Conservation (phyloP, 768 basidiomycete genomes). For the Mycena capillaripes region DNA sequence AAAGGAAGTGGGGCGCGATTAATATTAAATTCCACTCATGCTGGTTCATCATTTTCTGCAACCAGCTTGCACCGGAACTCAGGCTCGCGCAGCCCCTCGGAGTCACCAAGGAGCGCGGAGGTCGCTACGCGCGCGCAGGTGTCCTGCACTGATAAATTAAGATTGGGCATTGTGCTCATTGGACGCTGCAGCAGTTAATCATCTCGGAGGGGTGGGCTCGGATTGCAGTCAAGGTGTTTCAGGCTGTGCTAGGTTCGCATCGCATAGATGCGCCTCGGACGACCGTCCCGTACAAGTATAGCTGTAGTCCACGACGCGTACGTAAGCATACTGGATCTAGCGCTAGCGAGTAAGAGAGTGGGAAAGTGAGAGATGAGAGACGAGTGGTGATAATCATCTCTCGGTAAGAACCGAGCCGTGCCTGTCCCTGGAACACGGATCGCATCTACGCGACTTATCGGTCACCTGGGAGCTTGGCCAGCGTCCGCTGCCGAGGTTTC, state of each 20-base stretch:
- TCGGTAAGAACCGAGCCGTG: neutral
- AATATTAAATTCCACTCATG: no score
- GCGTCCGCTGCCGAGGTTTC: no score
- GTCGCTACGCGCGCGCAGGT: slow-evolving; percentile 20
- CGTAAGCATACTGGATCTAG: neutral
- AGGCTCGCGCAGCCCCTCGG: neutral
- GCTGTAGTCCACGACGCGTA: neutral
- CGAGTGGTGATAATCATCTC: slow-evolving; percentile 33
- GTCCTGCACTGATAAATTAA: slow-evolving; percentile 13
- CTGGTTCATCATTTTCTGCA: slow-evolving; percentile 10
- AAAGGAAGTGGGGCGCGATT: no score
- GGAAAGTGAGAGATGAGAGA: no score
- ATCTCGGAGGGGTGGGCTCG: neutral
- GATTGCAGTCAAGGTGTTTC: slow-evolving; percentile 1
- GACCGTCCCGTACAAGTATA: neutral
- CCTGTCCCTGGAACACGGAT: slow-evolving; percentile 8
- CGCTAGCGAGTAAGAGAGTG: neutral
- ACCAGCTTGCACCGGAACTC: neutral
- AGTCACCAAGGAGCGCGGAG: slow-evolving; percentile 9
- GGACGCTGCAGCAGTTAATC: neutral
- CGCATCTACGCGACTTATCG: slow-evolving; percentile 16
- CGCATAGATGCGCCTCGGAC: neutral
- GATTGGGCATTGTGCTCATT: neutral
- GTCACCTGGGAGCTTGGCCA: no score
- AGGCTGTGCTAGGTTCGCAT: no score